Base-by-base conservation (phyloP, 371 early-diverging fungal genomes). In the Syncephalastrum contaminatum region DNA sequence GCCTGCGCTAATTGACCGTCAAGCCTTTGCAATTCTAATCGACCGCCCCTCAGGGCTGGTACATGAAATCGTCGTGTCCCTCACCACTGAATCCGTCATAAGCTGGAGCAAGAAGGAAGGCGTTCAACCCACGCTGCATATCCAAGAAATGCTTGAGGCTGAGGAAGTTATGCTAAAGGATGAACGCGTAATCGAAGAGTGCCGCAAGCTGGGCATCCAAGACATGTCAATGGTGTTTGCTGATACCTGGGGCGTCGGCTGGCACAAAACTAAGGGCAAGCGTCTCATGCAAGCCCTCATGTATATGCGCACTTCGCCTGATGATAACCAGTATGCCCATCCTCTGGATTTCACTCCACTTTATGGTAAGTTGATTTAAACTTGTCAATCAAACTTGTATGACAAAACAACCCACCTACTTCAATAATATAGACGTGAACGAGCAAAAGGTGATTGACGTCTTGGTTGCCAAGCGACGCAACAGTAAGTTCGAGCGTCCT, bases 311-410 rank as follows among this genome's bases (percentile, higher is more conserved):
- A 71, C 66, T 16, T 63, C 64, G 24, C 63, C 69, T 22, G 69
- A 70, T 24, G 73, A 73, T 25, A 76, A 76, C 24, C 77, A 76
- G 30, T 76, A 76, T 58, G 77, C 77, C 25, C 77, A 76, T 60
- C 77, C 77, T 58, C 59, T 76, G 36, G 77, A 76, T 56, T 69
- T 76, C 39, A 56, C 67, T 48, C 73, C 73, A 19, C 62, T 76
- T 43, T 51, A 71, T 52, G 73, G 76, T 70, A 70, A 60, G 59
- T 30, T 30, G 30, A 8, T 50, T 3, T 30, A 8, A 36, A 12
- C 14, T 18, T 8, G 4, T 27, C 18, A 27, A 18, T 27, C 18
- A 14, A 48, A 1, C 6, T 51, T n/a, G 3, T 51, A 4, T n/a
- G 25, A 4, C 22, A 54, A 43, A 30, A 2, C 30, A 15, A 43